Evolutionary conservation across 495 filamentous ascomycete genomes (phyloP).

Genomic region (Glarea lozoyensis): DNA sequence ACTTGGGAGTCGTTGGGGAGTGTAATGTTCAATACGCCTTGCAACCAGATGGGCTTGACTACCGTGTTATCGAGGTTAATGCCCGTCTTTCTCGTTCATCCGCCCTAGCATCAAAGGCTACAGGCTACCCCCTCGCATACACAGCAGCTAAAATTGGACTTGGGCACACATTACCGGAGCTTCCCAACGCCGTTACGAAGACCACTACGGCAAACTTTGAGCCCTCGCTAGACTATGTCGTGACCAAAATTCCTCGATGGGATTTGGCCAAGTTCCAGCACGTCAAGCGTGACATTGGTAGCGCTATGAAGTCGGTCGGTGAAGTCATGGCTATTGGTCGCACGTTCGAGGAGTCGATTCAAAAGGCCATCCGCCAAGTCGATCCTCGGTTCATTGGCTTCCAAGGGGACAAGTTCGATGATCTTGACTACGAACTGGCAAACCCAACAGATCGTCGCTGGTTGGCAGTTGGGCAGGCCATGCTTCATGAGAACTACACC

Average conservation of each 20-base stretch:
- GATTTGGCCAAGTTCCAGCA: constrained; percentile 98
- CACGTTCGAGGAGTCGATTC: constrained; percentile 98
- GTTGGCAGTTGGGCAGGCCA: constrained; percentile 94
- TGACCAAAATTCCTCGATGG: constrained; percentile 98
- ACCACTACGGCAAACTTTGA: constrained; percentile 99
- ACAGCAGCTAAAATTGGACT: constrained; percentile 96
- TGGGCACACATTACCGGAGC: constrained; percentile 86
- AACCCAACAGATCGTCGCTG: constrained; percentile 94
- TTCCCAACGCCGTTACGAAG: constrained; percentile 96
- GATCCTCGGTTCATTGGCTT: constrained; percentile 87
- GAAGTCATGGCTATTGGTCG: constrained; percentile 99
- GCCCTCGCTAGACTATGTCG: constrained; percentile 91
- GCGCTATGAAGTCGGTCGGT: constrained; percentile 96
- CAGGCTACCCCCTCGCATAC: constrained; percentile 93
- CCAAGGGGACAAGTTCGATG: constrained; percentile 89
- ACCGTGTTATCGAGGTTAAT: constrained; percentile 97
- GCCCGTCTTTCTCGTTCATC: constrained; percentile 95
- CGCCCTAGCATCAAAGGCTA: constrained; percentile 93
- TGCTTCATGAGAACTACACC: constrained; percentile 92
- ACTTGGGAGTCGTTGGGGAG: constrained; percentile 92
- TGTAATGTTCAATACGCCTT: constrained; percentile 98
- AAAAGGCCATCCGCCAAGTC: constrained; percentile 95
- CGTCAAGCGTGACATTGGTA: constrained; percentile 93
- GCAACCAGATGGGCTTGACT: constrained; percentile 89
- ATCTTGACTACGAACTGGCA: constrained; percentile 79